phyloP scores from a whole-genome alignment of 2,329 filamentous ascomycete species.

The Microcera coccophila region DNA sequence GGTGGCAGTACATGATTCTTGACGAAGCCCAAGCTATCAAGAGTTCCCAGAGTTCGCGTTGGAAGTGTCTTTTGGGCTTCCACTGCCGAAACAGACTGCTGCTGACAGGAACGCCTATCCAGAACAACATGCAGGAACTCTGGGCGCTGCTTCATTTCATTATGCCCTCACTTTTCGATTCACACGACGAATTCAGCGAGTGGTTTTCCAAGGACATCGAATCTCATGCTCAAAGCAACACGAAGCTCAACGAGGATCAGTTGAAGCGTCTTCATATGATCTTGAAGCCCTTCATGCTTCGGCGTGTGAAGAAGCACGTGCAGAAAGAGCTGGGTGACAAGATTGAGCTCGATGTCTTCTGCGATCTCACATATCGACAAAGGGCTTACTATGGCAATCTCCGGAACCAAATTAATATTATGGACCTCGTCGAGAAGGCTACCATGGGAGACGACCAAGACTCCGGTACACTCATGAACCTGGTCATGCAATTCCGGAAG shows the following conservation, averaged over 20 bases:
- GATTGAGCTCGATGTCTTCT: conserved; percentile 95
- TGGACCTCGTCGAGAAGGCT: conserved; percentile 97
- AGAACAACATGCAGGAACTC: conserved; percentile 99
- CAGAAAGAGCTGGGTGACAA: conserved; percentile 99
- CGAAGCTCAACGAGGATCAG: conserved; percentile 98
- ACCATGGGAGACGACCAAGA: conserved; percentile 92
- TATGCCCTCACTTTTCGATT: conserved; percentile 98
- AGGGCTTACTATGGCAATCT: conserved; percentile 89
- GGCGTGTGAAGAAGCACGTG: conserved; percentile 98
- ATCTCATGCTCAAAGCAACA: conserved; percentile 96
- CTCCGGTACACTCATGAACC: conserved; percentile 94
- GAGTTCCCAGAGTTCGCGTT: conserved; percentile 90
- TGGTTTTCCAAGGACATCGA: conserved; percentile 97
- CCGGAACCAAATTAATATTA: conserved; percentile 95
- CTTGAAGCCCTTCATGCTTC: conserved; percentile 97
- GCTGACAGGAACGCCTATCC: conserved; percentile 93
- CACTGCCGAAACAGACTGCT: conserved; percentile 92
- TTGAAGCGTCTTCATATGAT: conserved; percentile 98
- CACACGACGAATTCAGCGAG: conserved; percentile 86
- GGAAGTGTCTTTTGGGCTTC: conserved; percentile 93
- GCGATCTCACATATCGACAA: conserved; percentile 93
- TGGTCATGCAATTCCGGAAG: conserved; percentile 99
- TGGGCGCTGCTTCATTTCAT: conserved; percentile 99
- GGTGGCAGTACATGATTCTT: conserved; percentile 99
- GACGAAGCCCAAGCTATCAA: conserved; percentile 99